These are phyloP conservation scores for Chytriomyces hyalinus DNA, from an alignment of 192 early-diverging fungal species.

Conservation along the genomic window DNA sequence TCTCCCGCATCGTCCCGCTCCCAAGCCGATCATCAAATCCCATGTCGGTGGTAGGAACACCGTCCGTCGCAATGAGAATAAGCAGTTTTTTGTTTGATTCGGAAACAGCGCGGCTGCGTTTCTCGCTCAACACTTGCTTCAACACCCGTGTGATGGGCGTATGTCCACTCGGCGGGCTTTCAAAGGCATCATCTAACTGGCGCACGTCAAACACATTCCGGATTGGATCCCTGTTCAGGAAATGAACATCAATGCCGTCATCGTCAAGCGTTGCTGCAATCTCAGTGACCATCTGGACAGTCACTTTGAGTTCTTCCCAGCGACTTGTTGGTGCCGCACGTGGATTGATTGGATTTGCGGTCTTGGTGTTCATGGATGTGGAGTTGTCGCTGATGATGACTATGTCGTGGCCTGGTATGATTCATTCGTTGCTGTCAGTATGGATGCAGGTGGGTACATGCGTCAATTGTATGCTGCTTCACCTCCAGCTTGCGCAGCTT, in stretches of 20 bases:
- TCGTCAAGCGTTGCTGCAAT: constrained; percentile 20
- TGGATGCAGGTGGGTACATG: too few species aligned
- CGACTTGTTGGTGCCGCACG: constrained; percentile 15
- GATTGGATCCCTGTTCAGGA: constrained; percentile 20
- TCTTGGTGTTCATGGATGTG: constrained; percentile 25
- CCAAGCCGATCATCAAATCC: not conserved
- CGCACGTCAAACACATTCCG: constrained; percentile 4
- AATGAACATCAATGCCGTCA: constrained; percentile 34
- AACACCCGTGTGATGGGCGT: constrained; percentile 21
- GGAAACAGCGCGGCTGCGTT: not conserved
- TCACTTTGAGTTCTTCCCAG: constrained; percentile 34
- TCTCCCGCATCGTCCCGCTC: constrained; percentile 9
- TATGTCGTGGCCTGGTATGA: constrained; percentile 13
- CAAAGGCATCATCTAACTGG: constrained; percentile 1
- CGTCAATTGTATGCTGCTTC: too few species aligned
- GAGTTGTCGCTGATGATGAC: constrained; percentile 34
- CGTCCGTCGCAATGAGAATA: constrained; percentile 29
- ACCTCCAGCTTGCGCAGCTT: constrained; percentile 20
- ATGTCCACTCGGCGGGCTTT: not conserved
- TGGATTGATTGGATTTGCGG: not conserved
- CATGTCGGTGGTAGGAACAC: constrained; percentile 6
- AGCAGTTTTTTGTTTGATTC: constrained; percentile 14
- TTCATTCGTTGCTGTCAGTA: too few species aligned
- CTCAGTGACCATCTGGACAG: constrained; percentile 23
- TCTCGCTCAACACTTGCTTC: constrained; percentile 4